Percentiles rank a stretch among this genome's conserved stretches.
Evolutionary conservation across 352 stramenopile species (phyloP).

Genomic region (Phytophthora nicotianae): DNA sequence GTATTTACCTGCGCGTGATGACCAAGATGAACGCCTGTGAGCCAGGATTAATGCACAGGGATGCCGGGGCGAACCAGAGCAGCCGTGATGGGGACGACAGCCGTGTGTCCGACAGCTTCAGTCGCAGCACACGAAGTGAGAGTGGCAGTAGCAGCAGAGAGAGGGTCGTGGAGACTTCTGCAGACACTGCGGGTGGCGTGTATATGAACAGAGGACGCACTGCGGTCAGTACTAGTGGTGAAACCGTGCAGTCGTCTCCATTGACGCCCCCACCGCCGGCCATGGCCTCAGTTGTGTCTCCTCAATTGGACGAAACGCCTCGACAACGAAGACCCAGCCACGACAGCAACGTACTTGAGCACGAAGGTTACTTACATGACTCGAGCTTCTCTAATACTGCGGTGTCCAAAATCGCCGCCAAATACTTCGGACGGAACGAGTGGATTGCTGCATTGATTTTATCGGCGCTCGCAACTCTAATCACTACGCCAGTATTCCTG

Average conservation of each 20-base stretch:
- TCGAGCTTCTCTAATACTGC: constrained; percentile 40
- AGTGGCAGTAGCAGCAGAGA: constrained; percentile 27
- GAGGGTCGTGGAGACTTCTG: background rate
- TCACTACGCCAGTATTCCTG: constrained; percentile 46
- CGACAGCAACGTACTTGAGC: constrained; percentile 18
- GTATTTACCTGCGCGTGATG: constrained; percentile 63
- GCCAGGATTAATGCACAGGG: constrained; percentile 13
- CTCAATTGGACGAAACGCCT: constrained; percentile 15
- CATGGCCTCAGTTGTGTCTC: constrained; percentile 6
- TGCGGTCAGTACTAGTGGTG: constrained; percentile 28
- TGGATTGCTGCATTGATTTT: constrained; percentile 57
- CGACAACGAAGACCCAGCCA: constrained; percentile 11
- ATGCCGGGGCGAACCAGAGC: constrained; percentile 1
- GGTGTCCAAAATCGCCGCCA: constrained; percentile 40
- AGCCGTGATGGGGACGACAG: constrained; percentile 19
- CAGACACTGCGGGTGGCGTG: background rate
- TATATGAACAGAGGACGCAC: constrained; percentile 30
- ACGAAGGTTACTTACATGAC: constrained; percentile 27
- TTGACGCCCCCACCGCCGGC: constrained; percentile 12
- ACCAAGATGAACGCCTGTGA: constrained; percentile 39
- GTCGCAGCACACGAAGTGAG: constrained; percentile 41
- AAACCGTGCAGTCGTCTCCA: constrained; percentile 31
- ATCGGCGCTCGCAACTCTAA: constrained; percentile 32
- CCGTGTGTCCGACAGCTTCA: constrained; percentile 31
- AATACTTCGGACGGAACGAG: constrained; percentile 49